phyloP scores from a whole-genome alignment of 371 early-diverging fungal species.

The Lichtheimia hyalospora region DNA sequence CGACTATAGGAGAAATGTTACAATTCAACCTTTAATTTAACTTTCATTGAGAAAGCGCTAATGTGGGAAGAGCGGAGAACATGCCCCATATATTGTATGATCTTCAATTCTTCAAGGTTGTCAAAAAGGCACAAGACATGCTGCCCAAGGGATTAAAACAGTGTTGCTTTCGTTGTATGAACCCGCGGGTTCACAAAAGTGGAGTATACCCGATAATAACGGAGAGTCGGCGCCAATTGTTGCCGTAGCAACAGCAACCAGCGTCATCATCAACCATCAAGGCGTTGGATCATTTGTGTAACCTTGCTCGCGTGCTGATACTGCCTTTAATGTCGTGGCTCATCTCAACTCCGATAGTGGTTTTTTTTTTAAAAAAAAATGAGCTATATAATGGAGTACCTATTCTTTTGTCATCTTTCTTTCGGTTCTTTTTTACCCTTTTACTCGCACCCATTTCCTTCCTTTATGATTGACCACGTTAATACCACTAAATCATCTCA shows the following conservation, averaged over 20 bases:
- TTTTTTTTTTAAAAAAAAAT: neutral
- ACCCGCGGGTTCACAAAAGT: no score
- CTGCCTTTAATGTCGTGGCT: conserved; percentile 8
- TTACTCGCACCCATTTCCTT: neutral
- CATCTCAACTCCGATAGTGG: neutral
- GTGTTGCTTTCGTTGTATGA: no score
- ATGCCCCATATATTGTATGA: no score
- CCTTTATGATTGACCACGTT: conserved; percentile 10
- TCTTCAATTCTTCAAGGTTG: no score
- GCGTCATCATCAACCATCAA: neutral
- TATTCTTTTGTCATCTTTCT: conserved; percentile 2
- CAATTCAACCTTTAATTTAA: no score
- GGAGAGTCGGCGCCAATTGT: conserved; percentile 2
- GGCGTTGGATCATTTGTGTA: neutral
- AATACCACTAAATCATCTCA: conserved; percentile 5
- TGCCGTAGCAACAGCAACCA: neutral
- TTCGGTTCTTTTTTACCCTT: neutral
- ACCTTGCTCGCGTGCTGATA: conserved; percentile 11
- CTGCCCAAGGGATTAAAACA: no score
- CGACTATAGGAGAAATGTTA: no score
- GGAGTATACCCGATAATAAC: neutral
- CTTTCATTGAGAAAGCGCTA: no score
- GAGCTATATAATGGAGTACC: neutral
- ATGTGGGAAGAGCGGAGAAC: no score
- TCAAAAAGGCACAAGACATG: no score